Percentiles rank a stretch among this genome's conserved stretches.
Conservation (phyloP, 148 eudicot genomes). For the Mesembryanthemum crystallinum region DNA sequence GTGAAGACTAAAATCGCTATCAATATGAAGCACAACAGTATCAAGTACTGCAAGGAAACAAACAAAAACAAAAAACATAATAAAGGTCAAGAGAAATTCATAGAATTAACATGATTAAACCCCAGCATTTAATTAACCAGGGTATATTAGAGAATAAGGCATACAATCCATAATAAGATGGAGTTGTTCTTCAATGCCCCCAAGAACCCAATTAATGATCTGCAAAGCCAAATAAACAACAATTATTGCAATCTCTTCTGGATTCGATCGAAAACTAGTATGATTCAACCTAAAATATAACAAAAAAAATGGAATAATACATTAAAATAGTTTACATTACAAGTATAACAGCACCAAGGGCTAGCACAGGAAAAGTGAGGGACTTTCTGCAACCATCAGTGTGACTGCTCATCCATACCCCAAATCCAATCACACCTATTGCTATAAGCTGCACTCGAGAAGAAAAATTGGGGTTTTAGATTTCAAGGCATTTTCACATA, state of each 20-base stretch:
- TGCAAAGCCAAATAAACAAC: constrained; percentile 27
- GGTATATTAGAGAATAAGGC: constrained; percentile 29
- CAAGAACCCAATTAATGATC: constrained; percentile 85
- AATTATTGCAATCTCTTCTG: background rate
- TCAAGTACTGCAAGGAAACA: constrained; percentile 57
- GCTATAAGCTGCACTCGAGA: constrained; percentile 68
- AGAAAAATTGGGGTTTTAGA: background rate
- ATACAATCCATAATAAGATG: constrained; percentile 88
- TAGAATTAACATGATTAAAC: constrained; percentile 1
- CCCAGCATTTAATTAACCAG: background rate
- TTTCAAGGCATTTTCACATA: background rate
- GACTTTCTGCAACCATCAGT: constrained; percentile 84
- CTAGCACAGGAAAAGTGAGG: constrained; percentile 89
- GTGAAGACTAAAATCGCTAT: constrained; percentile 85
- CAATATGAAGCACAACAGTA: constrained; percentile 62
- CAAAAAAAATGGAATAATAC: background rate
- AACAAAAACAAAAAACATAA: background rate
- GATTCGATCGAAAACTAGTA: background rate
- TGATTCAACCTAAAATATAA: background rate
- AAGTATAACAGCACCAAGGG: constrained; percentile 79
- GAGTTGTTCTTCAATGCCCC: constrained; percentile 90
- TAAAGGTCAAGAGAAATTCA: constrained; percentile 27
- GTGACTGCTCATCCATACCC: constrained; percentile 87
- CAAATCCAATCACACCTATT: constrained; percentile 70
- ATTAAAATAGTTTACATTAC: constrained; percentile 53